These are phyloP conservation scores for Petunia secreta DNA, from an alignment of 257 asterid genomes.

Conservation along the genomic window DNA sequence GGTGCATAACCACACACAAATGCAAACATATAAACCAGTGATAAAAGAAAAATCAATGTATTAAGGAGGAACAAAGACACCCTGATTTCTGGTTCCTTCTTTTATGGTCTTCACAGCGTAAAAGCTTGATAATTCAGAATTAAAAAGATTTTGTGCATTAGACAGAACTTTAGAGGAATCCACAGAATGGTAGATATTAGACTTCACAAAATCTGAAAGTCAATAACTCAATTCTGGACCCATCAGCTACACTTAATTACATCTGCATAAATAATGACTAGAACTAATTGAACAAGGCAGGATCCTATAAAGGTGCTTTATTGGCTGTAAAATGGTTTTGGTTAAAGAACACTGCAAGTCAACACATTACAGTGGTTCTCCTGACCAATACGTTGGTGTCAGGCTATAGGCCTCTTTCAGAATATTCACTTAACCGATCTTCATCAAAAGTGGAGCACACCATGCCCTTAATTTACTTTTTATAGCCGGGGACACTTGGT, in stretches of 20 bases:
- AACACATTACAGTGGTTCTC: neutral
- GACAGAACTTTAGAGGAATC: neutral
- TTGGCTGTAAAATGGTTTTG: neutral
- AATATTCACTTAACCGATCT: neutral
- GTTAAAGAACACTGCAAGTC: neutral
- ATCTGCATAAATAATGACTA: neutral
- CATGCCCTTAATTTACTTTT: constrained; percentile 4
- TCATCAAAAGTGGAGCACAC: constrained; percentile 13
- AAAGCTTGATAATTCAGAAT: neutral
- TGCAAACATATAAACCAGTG: constrained; percentile 6
- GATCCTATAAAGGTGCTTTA: neutral
- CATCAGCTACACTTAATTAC: neutral
- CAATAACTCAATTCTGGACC: constrained; percentile 5
- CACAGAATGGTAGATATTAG: neutral
- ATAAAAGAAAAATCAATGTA: neutral
- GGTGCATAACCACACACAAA: neutral
- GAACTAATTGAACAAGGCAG: neutral
- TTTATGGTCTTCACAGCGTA: neutral
- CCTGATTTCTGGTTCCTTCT: neutral
- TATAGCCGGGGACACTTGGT: neutral
- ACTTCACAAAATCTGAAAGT: neutral
- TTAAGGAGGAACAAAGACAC: neutral
- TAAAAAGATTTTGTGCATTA: neutral
- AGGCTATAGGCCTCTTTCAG: neutral
- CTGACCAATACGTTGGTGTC: neutral